A percentile compares a stretch with the other conserved stretches of the same genome.
Evolutionary conservation across 2,329 filamentous ascomycete species (phyloP).

Genomic region (Apiospora pterosperma): DNA sequence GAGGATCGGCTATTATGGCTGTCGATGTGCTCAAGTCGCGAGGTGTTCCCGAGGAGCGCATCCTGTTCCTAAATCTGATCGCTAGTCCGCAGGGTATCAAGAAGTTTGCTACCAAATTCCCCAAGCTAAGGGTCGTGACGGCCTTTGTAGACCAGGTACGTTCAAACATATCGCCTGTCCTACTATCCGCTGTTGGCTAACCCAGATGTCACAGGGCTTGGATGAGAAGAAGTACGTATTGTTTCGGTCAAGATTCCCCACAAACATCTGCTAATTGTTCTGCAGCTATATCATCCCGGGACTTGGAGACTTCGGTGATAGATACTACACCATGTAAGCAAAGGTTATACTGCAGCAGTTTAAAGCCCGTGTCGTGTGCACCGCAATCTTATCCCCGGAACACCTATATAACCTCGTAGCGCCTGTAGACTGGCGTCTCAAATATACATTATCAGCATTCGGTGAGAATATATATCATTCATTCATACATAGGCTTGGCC

Average conservation of each 20-base stretch:
- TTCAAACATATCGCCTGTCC: background rate
- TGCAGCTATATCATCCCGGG: slow-evolving; percentile 90
- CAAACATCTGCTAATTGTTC: slow-evolving; percentile 32
- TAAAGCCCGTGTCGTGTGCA: background rate
- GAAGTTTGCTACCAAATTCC: slow-evolving; percentile 86
- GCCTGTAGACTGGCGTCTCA: background rate
- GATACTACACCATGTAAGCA: slow-evolving; percentile 83
- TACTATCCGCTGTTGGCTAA: slow-evolving; percentile 16
- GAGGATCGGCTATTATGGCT: slow-evolving; percentile 94
- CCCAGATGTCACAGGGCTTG: slow-evolving; percentile 56
- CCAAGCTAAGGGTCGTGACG: slow-evolving; percentile 86
- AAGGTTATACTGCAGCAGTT: background rate
- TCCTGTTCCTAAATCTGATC: slow-evolving; percentile 94
- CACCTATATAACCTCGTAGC: background rate
- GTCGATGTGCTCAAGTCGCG: slow-evolving; percentile 87
- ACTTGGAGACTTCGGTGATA: slow-evolving; percentile 90
- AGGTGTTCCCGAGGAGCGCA: slow-evolving; percentile 91
- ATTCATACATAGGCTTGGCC: background rate
- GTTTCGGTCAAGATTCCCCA: background rate
- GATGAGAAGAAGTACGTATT: slow-evolving; percentile 87
- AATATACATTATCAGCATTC: background rate
- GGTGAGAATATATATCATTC: background rate
- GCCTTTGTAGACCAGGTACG: slow-evolving; percentile 83
- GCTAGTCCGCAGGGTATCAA: slow-evolving; percentile 91
- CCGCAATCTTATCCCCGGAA: too few relatives aligned